A percentile compares a stretch with the other conserved stretches of the same genome.
These are phyloP conservation scores for Mimosa pudica DNA, from an alignment of 306 rosid species.

Conservation along the genomic window DNA sequence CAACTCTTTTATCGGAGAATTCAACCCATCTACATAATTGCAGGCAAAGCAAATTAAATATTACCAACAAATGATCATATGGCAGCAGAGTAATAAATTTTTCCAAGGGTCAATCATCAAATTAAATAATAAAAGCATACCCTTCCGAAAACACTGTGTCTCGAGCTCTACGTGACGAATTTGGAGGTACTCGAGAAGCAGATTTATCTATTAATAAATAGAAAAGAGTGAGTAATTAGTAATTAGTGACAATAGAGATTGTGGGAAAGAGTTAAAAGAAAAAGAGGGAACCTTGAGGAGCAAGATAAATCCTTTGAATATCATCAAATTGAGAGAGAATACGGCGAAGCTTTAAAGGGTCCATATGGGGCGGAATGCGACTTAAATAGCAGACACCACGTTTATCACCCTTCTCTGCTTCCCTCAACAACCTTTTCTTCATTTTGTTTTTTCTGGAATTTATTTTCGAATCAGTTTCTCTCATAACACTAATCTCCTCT, in stretches of 20 bases:
- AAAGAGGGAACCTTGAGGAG: slow-evolving; percentile 53
- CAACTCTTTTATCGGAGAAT: slow-evolving; percentile 69
- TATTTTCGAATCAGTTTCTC: slow-evolving; percentile 2
- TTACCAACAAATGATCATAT: slow-evolving; percentile 1
- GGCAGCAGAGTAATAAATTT: neutral
- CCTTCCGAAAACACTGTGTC: slow-evolving; percentile 68
- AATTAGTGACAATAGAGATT: neutral
- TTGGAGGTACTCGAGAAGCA: slow-evolving; percentile 43
- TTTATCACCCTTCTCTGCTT: slow-evolving; percentile 49
- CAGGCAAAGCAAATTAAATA: slow-evolving; percentile 10
- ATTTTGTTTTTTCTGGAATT: slow-evolving; percentile 32
- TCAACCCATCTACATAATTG: slow-evolving; percentile 80
- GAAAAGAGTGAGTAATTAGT: neutral
- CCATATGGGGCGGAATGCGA: slow-evolving; percentile 89
- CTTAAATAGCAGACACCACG: slow-evolving; percentile 85
- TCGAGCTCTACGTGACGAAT: slow-evolving; percentile 54
- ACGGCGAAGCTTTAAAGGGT: slow-evolving; percentile 66
- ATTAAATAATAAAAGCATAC: slow-evolving; percentile 45
- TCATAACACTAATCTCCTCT: neutral
- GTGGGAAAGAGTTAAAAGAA: neutral
- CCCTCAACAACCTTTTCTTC: slow-evolving; percentile 52
- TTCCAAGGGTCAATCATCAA: slow-evolving; percentile 17
- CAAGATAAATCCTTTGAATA: slow-evolving; percentile 68
- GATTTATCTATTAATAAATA: slow-evolving; percentile 44
- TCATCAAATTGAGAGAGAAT: slow-evolving; percentile 77